Evolutionary conservation across 2,329 filamentous ascomycete species (phyloP).

Genomic region (Hymenoscyphus albidus): DNA sequence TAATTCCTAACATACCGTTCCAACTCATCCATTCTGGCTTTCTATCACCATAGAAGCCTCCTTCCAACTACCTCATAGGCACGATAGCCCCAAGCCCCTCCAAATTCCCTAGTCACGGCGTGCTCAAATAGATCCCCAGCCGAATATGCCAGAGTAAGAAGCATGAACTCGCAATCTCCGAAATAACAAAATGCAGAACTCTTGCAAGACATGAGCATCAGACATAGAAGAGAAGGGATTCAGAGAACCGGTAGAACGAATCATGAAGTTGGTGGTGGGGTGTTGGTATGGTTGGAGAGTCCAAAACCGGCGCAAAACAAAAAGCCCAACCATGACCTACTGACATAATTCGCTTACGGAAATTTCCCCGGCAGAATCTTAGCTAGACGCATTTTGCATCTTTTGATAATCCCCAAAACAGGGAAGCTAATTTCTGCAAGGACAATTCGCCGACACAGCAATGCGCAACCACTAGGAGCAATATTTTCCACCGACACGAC

Average conservation of each 20-base stretch:
- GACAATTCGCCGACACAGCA: background rate
- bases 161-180: background rate
- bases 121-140: background rate
- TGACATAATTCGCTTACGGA: background rate
- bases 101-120: background rate
- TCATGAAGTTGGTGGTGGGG: background rate
- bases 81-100: background rate
- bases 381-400: conserved; percentile 1
- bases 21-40: background rate
- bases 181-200: background rate
- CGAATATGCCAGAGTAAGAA: background rate
- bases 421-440: background rate
- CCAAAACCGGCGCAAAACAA: background rate
- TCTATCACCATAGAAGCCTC: background rate
- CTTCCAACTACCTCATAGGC: background rate
- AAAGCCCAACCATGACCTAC: background rate
- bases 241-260: background rate
- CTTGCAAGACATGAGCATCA: background rate
- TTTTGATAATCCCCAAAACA: conserved; percentile 6
- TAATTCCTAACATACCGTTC: background rate
- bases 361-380: background rate
- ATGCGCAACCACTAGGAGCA: background rate
- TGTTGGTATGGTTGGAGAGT: conserved; percentile 2
- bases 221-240: background rate
- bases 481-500: background rate